Evolutionary conservation across 192 early-diverging fungal species (phyloP), one percentile per base, ranked within the genome.

Genomic region (Chytriomyces sp.): DNA sequence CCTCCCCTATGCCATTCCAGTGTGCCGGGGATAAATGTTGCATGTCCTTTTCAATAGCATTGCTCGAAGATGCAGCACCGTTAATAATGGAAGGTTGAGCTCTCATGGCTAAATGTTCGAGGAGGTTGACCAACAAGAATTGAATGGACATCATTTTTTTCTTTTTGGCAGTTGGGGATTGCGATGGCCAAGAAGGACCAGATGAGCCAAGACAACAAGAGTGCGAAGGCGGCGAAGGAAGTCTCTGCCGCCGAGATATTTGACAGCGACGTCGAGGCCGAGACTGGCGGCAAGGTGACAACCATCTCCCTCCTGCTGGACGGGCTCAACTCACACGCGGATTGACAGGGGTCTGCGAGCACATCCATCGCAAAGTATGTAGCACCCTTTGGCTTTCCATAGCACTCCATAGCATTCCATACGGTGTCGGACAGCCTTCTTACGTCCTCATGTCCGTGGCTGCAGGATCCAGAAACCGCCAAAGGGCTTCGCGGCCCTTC

Each of bases 401-500:
- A 25, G 28, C 54, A 0, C 54, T 56, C 54, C 10, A 56, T 8
- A 14, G n/a, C 17, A 56, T 8, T 25, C 37, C 33, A 60, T 36
- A 28, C 31, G 32, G 22, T 33, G 37, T 30, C 17, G 37, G 26
- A 14, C 6, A 56, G 26, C 54, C 10, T 17, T 56, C 7, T 25
- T 56, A 6, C 10, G 6, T 5, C 5, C 17, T 26, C 54, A 22
- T 56, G 10, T 56, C 28, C 28, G 17, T 26, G 12, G 0, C 12
- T 28, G 28, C 28, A 25, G 26, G 26, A 56, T 56, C 54, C 17
- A 25, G 54, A 60, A 60, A 60, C 58, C 58, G 8, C 58, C 58
- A 22, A 60, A 36, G 8, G 58, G 58, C 4, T 60, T 60, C 58
- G 22, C 31, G 37, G 30, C 31, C 31, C 25, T 60, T n/a, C n/a